Evolutionary conservation across 345 rosid species (phyloP), one percentile per base, ranked within the genome.

Genomic region (Gossypium turneri): DNA sequence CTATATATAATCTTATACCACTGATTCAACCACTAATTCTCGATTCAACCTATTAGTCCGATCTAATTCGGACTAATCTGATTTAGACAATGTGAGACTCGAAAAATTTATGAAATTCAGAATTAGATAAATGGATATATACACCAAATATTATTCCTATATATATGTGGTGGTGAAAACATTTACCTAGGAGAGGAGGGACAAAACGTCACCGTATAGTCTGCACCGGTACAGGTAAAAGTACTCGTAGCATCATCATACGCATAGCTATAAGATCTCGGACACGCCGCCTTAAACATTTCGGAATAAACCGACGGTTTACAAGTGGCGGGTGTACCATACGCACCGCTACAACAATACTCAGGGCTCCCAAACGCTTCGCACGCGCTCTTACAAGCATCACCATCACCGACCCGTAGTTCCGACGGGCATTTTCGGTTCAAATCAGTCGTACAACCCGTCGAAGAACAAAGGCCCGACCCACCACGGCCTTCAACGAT

Each of bases 271-370:
- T 95, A 95, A 9, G 99, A 91, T 67, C 88, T 85, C 29, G 99
- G 98, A 73, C 99, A 95, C 0, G 94, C 97, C 0, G 94, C 80
- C 84, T 95, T 95, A 41, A 95, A 95, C 93, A 93, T 84, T 85
- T 86, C 74, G 38, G 99, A 95, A 80, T 95, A 95, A 9, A 91
- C 90, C 1, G 99, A 88, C 19, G 99, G 99, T 63, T 81, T 77
- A 70, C 99, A 95, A 25, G 97, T 89, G 22, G 85, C 81, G 17
- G 98, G 98, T 44, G 97, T 87, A 44, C 85, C 87, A 66, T 86
- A 95, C 89, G 93, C 97, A 82, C 99, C 98, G 38, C 98, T 95
- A 41, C 99, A 95, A 62, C 99, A 95, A 63, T 91, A 95, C 85
- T 95, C 94, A 0, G 97, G 96, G 60, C 92, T 88, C 67, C 95